Percentiles rank a stretch among this genome's conserved stretches.
phyloP scores from a whole-genome alignment of 306 rosid species.

The Fragaria ananassa region DNA sequence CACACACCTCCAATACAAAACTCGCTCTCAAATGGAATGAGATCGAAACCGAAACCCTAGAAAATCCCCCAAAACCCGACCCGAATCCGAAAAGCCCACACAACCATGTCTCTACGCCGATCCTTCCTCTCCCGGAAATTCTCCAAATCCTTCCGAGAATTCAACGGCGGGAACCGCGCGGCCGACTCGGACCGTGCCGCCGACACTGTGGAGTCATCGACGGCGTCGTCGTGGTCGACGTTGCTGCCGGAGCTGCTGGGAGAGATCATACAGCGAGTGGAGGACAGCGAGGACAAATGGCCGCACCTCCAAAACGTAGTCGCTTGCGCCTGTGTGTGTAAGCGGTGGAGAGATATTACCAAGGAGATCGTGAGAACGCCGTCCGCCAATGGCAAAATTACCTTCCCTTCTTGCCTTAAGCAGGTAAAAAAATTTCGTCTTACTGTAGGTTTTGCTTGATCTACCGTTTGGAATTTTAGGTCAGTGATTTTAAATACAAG shows the following conservation, averaged over 20 bases:
- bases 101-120: constrained; percentile 58
- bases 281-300: constrained; percentile 72
- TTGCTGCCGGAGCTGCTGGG: constrained; percentile 86
- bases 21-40: constrained; percentile 7
- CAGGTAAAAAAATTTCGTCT: constrained; percentile 44
- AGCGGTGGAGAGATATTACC: constrained; percentile 83
- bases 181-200: constrained; percentile 12
- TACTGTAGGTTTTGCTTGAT: neutral
- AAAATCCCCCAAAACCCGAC: neutral
- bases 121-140: constrained; percentile 67
- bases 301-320: constrained; percentile 81
- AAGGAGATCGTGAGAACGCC: constrained; percentile 62
- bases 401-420: constrained; percentile 93
- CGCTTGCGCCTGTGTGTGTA: constrained; percentile 85
- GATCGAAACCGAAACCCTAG: constrained; percentile 31
- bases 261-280: constrained; percentile 75
- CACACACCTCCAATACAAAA: neutral
- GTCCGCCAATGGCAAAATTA: constrained; percentile 54
- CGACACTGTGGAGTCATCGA: constrained; percentile 8
- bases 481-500: neutral
- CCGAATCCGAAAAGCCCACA: neutral
- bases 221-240: constrained; percentile 54
- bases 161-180: constrained; percentile 11
- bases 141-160: constrained; percentile 64
- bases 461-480: neutral